A percentile compares a stretch with the other conserved stretches of the same genome.
Evolutionary conservation across 495 filamentous ascomycete species (phyloP).

Genomic region (Aspergillus indologenus): DNA sequence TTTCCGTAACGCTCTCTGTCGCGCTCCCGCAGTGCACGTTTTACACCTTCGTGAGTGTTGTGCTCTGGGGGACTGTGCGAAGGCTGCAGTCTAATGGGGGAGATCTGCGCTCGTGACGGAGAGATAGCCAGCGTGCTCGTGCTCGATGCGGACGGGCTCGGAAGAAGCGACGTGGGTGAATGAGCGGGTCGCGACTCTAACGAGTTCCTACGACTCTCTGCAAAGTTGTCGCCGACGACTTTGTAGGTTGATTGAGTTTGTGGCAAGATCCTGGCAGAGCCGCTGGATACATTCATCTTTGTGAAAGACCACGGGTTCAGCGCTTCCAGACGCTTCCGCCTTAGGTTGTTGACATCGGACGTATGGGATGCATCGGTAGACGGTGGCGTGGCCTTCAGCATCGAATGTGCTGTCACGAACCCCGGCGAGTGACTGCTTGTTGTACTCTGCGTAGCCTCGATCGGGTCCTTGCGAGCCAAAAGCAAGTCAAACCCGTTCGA

Average conservation of each 20-base stretch:
- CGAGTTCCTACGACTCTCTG: conserved; percentile 3
- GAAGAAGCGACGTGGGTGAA: conserved; percentile 2
- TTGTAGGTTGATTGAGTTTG: neutral
- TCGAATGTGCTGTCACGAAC: neutral
- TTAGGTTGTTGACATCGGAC: neutral
- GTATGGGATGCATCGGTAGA: neutral
- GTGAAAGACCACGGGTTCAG: conserved; percentile 36
- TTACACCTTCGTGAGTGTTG: neutral
- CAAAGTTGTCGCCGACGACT: neutral
- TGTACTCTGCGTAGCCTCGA: neutral
- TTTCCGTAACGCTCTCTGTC: conserved; percentile 38
- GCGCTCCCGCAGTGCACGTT: conserved; percentile 23
- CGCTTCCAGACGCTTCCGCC: neutral
- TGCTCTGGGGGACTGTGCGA: conserved; percentile 2
- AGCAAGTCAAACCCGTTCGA: conserved; percentile 23
- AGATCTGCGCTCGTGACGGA: neutral
- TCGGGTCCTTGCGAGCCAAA: conserved; percentile 20
- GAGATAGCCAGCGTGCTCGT: neutral
- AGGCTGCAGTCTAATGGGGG: neutral
- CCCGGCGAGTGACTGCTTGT: neutral
- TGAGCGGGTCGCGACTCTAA: neutral
- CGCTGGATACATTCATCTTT: conserved; percentile 17
- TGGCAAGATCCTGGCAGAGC: neutral
- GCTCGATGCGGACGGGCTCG: conserved; percentile 10
- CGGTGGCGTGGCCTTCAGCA: neutral